phyloP scores from a whole-genome alignment of 2,329 filamentous ascomycete species.

The Alternaria incomplexa region DNA sequence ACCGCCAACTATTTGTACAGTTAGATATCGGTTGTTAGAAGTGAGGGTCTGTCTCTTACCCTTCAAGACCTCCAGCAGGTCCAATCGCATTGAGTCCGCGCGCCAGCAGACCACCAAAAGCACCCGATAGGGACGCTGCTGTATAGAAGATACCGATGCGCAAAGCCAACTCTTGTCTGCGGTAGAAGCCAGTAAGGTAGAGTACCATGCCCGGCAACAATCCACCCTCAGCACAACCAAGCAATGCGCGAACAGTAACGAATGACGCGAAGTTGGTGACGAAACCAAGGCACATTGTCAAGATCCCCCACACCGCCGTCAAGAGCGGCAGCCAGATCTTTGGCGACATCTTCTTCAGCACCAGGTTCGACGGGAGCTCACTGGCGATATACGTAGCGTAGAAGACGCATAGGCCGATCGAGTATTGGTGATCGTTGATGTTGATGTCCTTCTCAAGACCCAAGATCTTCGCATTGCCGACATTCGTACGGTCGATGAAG shows the following conservation, averaged over 20 bases:
- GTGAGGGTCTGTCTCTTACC: constrained; percentile 13
- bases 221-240: constrained; percentile 69
- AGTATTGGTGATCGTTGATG: constrained; percentile 68
- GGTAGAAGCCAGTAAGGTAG: constrained; percentile 69
- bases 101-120: constrained; percentile 68
- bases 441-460: constrained; percentile 62
- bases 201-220: constrained; percentile 71
- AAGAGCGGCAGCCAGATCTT: constrained; percentile 66
- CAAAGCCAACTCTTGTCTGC: constrained; percentile 64
- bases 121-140: constrained; percentile 68
- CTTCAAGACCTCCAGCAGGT: constrained; percentile 58
- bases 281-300: constrained; percentile 65
- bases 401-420: constrained; percentile 68
- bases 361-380: constrained; percentile 68
- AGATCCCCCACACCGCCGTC: constrained; percentile 63
- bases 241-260: constrained; percentile 64
- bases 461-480: constrained; percentile 72
- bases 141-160: constrained; percentile 73
- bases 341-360: constrained; percentile 67
- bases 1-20: constrained; percentile 56
- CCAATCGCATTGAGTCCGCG: constrained; percentile 67
- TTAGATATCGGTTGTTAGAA: background rate
- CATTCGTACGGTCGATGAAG: constrained; percentile 72
- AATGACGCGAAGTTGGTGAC: constrained; percentile 63
- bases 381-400: constrained; percentile 69